Conservation (phyloP, 805 yeast species). For the Starmerella vaccinii region DNA sequence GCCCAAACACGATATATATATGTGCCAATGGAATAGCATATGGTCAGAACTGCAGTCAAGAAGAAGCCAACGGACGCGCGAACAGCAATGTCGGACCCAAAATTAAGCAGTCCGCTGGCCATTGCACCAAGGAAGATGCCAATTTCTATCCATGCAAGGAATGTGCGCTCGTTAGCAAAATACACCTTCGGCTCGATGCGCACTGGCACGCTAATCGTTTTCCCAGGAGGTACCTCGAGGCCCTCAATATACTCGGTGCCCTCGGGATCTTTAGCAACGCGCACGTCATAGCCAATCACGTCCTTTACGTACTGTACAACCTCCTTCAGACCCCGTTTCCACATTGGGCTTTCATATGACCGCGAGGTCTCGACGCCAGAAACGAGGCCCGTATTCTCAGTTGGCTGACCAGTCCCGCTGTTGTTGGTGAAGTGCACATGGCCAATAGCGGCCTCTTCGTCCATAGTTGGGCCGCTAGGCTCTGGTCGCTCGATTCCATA, state of each 20-base stretch:
- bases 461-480: slow-evolving; percentile 10
- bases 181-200: slow-evolving; percentile 98
- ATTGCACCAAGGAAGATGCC: slow-evolving; percentile 81
- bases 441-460: slow-evolving; percentile 16
- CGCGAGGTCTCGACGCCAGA: slow-evolving; percentile 10
- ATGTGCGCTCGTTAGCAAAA: slow-evolving; percentile 95
- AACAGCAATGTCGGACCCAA: slow-evolving; percentile 66
- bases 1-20: slow-evolving; percentile 75
- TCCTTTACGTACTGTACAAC: slow-evolving; percentile 3
- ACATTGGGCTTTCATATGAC: slow-evolving; percentile 7
- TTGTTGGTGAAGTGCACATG: slow-evolving; percentile 15
- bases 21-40: slow-evolving; percentile 58
- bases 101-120: slow-evolving; percentile 74
- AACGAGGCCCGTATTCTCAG: slow-evolving; percentile 22
- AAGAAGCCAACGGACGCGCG: slow-evolving; percentile 82
- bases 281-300: slow-evolving; percentile 23
- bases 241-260: slow-evolving; percentile 52
- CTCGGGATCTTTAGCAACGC: slow-evolving; percentile 44
- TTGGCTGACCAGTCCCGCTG: slow-evolving; percentile 12
- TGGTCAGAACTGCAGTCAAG: slow-evolving; percentile 62
- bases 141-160: slow-evolving; percentile 84
- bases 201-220: slow-evolving; percentile 81
- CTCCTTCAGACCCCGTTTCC: neutral
- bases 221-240: slow-evolving; percentile 75
- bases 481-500: slow-evolving; percentile 7